Evolutionary conservation across 139 green algal species (phyloP).

Genomic region (Chlamydomonas applanata): DNA sequence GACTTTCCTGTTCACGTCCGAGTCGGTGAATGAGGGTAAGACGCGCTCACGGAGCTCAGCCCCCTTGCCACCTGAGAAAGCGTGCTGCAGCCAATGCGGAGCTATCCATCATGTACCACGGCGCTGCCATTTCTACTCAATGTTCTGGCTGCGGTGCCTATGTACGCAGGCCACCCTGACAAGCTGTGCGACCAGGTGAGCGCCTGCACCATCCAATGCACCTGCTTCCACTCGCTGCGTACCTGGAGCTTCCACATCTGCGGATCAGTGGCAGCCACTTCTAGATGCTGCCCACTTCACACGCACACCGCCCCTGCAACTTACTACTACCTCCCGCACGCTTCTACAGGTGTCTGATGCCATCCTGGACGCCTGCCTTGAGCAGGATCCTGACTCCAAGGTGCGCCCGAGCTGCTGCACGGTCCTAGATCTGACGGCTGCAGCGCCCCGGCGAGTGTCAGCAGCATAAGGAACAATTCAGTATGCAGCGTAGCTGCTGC

Average conservation of each 20-base stretch:
- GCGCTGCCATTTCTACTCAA: background rate
- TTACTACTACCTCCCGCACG: background rate
- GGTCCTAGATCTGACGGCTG: background rate
- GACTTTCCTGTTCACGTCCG: slow-evolving; percentile 95
- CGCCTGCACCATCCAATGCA: background rate
- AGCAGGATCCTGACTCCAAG: slow-evolving; percentile 93
- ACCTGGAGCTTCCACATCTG: background rate
- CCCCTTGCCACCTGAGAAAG: slow-evolving; percentile 15
- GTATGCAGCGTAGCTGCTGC: too few species aligned
- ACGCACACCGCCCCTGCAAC: background rate
- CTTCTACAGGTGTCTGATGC: slow-evolving; percentile 92
- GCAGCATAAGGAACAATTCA: background rate
- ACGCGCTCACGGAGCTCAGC: background rate
- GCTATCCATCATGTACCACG: background rate
- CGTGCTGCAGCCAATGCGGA: background rate
- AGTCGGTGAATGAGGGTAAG: slow-evolving; percentile 87
- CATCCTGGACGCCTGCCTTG: slow-evolving; percentile 96
- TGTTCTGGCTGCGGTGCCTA: slow-evolving; percentile 2
- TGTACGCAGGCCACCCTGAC: slow-evolving; percentile 86
- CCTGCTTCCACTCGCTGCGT: too few species aligned
- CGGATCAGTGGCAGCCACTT: background rate
- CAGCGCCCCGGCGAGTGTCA: too few species aligned
- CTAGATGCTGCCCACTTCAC: background rate
- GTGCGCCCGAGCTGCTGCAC: slow-evolving; percentile 42
- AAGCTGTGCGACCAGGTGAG: slow-evolving; percentile 88